A percentile compares a stretch with the other conserved stretches of the same genome.
phyloP scores from a whole-genome alignment of 331 rosid species.

The Malus hybrid region DNA sequence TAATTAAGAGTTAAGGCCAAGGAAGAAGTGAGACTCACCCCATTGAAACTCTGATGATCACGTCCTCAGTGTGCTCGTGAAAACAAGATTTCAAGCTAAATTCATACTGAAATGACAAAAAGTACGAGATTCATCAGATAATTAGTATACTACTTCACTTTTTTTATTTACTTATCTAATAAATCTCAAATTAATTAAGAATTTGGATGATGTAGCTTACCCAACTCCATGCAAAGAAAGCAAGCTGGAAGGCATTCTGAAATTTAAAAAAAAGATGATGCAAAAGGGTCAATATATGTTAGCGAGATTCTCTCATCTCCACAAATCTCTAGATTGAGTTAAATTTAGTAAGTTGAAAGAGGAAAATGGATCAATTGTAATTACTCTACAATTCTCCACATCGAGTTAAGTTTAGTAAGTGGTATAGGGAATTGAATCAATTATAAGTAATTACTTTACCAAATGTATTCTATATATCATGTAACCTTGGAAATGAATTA shows the following conservation, averaged over 20 bases:
- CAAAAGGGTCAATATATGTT: neutral
- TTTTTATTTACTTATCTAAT: neutral
- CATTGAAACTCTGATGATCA: slow-evolving; percentile 68
- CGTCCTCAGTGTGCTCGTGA: slow-evolving; percentile 46
- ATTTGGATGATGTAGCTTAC: slow-evolving; percentile 26
- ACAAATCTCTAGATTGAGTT: too few species aligned
- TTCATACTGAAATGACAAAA: slow-evolving; percentile 37
- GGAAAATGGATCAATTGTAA: too few species aligned
- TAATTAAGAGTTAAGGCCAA: neutral
- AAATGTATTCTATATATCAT: too few species aligned
- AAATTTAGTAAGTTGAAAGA: too few species aligned
- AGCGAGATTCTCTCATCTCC: too few species aligned
- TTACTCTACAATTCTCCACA: too few species aligned
- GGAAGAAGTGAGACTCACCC: slow-evolving; percentile 40
- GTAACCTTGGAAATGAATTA: too few species aligned
- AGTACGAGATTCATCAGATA: neutral
- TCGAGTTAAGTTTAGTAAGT: too few species aligned
- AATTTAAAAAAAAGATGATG: neutral
- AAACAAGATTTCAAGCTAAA: slow-evolving; percentile 65
- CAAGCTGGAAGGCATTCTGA: slow-evolving; percentile 93
- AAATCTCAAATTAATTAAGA: neutral
- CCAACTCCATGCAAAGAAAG: slow-evolving; percentile 77
- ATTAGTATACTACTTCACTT: neutral
- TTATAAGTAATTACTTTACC: too few species aligned
- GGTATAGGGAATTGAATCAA: too few species aligned